Evolutionary conservation across 129 eudicot genomes (phyloP).

Genomic region (Tagetes erecta): DNA sequence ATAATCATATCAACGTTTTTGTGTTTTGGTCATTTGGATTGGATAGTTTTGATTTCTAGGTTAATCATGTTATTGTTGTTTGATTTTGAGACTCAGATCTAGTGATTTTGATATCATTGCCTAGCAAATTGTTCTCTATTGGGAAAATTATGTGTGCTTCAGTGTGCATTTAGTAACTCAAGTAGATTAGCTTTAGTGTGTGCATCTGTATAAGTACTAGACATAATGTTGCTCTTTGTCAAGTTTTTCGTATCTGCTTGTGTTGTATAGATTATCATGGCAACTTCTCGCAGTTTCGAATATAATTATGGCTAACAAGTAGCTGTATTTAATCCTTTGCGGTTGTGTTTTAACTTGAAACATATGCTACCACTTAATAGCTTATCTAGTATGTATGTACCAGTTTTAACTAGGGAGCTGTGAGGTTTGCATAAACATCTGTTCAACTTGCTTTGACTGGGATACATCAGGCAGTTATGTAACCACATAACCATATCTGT

Average conservation of each 20-base stretch:
- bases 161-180: background rate
- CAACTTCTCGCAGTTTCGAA: too few relatives aligned
- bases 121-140: background rate
- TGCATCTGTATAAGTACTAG: background rate
- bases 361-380: background rate
- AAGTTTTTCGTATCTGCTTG: background rate
- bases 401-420: too few relatives aligned
- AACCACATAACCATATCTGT: background rate
- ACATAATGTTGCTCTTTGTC: background rate
- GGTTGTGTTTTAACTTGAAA: background rate
- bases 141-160: too few relatives aligned
- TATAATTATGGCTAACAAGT: too few relatives aligned
- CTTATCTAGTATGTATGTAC: background rate
- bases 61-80: background rate
- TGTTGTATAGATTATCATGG: too few relatives aligned
- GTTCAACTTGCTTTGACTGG: too few relatives aligned
- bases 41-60: background rate
- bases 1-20: constrained; percentile 9
- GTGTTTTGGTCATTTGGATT: background rate
- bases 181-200: background rate
- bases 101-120: background rate
- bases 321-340: too few relatives aligned
- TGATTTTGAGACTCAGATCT: background rate
- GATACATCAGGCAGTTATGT: too few relatives aligned
- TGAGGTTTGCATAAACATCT: too few relatives aligned